phyloP scores from a whole-genome alignment of 352 stramenopile genomes.

The Globisporangium nagaii region DNA sequence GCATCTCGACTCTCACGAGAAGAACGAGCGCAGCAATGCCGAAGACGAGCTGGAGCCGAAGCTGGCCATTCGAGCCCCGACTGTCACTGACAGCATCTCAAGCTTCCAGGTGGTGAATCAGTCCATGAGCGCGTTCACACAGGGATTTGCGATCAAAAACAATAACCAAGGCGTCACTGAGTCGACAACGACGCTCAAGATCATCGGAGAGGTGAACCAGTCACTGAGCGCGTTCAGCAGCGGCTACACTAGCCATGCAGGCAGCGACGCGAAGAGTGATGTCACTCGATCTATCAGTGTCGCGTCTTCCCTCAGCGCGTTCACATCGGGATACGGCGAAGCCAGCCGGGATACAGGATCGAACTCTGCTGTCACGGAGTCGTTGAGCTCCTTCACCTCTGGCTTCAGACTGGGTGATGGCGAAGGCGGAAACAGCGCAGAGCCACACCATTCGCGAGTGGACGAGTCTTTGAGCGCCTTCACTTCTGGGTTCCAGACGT shows the following conservation, averaged over 20 bases:
- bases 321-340: too few species aligned
- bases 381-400: slow-evolving; percentile 17
- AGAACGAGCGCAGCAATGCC: neutral
- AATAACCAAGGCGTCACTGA: neutral
- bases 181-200: neutral
- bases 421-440: neutral
- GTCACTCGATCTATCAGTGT: neutral
- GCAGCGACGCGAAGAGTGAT: neutral
- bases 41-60: neutral
- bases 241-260: slow-evolving; percentile 19
- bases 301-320: too few species aligned
- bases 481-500: slow-evolving; percentile 21
- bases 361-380: slow-evolving; percentile 1
- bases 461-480: slow-evolving; percentile 35
- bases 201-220: slow-evolving; percentile 12
- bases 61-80: neutral
- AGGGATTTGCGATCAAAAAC: slow-evolving; percentile 19
- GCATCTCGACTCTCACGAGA: neutral
- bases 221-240: slow-evolving; percentile 38
- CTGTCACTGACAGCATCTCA: neutral
- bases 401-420: too few species aligned
- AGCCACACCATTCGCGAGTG: slow-evolving; percentile 6
- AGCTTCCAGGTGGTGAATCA: slow-evolving; percentile 15
- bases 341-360: too few species aligned
- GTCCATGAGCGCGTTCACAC: slow-evolving; percentile 41